These are phyloP conservation scores for Petunia secreta DNA, from an alignment of 257 asterid genomes.

Conservation along the genomic window DNA sequence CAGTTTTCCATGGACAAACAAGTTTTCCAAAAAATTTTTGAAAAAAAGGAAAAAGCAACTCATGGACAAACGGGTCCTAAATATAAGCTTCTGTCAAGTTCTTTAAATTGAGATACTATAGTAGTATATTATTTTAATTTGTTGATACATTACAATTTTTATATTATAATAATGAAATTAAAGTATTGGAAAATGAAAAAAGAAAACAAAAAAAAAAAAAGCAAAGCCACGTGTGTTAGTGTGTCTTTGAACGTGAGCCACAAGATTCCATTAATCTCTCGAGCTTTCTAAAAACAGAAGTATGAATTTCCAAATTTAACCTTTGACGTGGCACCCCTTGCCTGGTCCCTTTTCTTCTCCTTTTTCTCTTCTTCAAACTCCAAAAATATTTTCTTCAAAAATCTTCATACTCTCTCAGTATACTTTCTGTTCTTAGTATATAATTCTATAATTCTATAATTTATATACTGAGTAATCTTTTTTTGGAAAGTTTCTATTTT, in stretches of 20 bases:
- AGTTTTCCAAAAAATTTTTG: too few relatives aligned
- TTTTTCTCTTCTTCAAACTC: conserved; percentile 17
- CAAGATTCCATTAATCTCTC: conserved; percentile 60
- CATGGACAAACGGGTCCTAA: too few relatives aligned
- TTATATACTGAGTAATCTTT: not conserved
- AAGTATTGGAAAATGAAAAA: not conserved
- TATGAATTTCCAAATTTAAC: conserved; percentile 29
- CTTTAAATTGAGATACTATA: not conserved
- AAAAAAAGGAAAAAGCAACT: too few relatives aligned
- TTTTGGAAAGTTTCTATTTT: not conserved
- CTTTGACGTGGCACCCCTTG: conserved; percentile 61
- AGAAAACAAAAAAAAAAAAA: conserved; percentile 21
- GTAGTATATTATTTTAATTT: too few relatives aligned
- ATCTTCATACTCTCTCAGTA: not conserved
- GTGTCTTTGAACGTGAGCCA: conserved; percentile 66
- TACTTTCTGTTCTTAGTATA: not conserved
- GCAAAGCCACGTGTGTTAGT: conserved; percentile 63
- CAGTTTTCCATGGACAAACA: too few relatives aligned
- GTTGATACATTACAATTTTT: too few relatives aligned
- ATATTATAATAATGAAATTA: not conserved
- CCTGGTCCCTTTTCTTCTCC: conserved; percentile 20
- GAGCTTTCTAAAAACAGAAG: conserved; percentile 34
- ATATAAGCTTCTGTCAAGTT: not conserved
- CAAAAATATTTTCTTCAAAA: not conserved
- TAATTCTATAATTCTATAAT: not conserved